These are phyloP conservation scores for Termitomyces sp. DNA, from an alignment of 1,284 basidiomycete genomes.

Conservation along the genomic window DNA sequence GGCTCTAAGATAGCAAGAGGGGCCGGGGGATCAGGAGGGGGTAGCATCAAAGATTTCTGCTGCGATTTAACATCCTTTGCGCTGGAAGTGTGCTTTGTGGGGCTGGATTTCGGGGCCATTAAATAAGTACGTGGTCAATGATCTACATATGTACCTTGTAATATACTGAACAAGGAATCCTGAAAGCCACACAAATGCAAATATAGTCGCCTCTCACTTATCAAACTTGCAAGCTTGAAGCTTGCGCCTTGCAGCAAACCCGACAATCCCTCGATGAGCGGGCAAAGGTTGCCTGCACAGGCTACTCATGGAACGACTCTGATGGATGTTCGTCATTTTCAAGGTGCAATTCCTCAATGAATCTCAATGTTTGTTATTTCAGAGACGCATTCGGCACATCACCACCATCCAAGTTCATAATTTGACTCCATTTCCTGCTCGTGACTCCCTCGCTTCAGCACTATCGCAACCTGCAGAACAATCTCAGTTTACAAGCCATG, in stretches of 20 bases:
- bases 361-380: constrained; percentile 6
- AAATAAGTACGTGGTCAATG: background rate
- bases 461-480: constrained; percentile 59
- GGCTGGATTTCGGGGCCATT: constrained; percentile 27
- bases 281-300: background rate
- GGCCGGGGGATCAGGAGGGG: constrained; percentile 48
- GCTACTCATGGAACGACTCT: background rate
- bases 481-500: constrained; percentile 50
- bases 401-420: constrained; percentile 72
- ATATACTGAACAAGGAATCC: too few species aligned
- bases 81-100: constrained; percentile 16
- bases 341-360: background rate
- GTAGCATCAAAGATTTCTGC: constrained; percentile 43
- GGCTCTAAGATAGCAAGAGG: constrained; percentile 51
- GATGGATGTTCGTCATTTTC: constrained; percentile 15
- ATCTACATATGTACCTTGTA: too few species aligned
- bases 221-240: background rate
- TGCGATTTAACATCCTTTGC: constrained; percentile 16
- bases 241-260: too few species aligned
- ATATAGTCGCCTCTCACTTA: background rate
- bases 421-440: constrained; percentile 73
- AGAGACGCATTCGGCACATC: constrained; percentile 74
- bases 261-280: background rate
- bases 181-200: constrained; percentile 11
- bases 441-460: constrained; percentile 71